These are phyloP conservation scores for Colletotrichum nymphaeae DNA, from an alignment of 2,329 filamentous ascomycete genomes.

Conservation along the genomic window DNA sequence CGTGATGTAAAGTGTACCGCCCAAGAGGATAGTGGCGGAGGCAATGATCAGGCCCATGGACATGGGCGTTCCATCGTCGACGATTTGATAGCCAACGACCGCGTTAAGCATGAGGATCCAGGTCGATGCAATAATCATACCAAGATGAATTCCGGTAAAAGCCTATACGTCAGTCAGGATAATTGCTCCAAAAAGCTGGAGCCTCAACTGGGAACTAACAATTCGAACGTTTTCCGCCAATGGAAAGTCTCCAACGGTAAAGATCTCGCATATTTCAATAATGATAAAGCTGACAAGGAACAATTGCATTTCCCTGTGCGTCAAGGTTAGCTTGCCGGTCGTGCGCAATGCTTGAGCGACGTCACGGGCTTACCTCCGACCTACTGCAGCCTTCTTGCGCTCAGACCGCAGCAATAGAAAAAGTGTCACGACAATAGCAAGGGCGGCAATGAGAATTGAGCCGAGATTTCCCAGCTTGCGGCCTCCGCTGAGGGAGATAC, in stretches of 20 bases:
- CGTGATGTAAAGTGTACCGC: conserved; percentile 95
- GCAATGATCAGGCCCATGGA: conserved; percentile 80
- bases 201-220: conserved; percentile 61
- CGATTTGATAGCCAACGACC: conserved; percentile 89
- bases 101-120: conserved; percentile 96
- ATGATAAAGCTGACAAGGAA: conserved; percentile 90
- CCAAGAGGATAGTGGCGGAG: conserved; percentile 79
- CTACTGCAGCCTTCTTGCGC: conserved; percentile 91
- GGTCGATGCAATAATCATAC: conserved; percentile 85
- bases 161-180: conserved; percentile 60
- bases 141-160: conserved; percentile 91
- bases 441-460: conserved; percentile 84
- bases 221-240: conserved; percentile 76
- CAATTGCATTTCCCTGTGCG: conserved; percentile 89
- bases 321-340: conserved; percentile 40
- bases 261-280: conserved; percentile 94
- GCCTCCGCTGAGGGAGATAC: conserved; percentile 76
- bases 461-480: conserved; percentile 85
- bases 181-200: not conserved
- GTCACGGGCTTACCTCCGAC: conserved; percentile 75
- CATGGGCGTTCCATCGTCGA: conserved; percentile 91
- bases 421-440: conserved; percentile 77
- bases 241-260: conserved; percentile 91
- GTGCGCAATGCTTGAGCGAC: not conserved
- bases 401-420: conserved; percentile 85